phyloP scores from a whole-genome alignment of 495 filamentous ascomycete species.

The Neurospora sp. region DNA sequence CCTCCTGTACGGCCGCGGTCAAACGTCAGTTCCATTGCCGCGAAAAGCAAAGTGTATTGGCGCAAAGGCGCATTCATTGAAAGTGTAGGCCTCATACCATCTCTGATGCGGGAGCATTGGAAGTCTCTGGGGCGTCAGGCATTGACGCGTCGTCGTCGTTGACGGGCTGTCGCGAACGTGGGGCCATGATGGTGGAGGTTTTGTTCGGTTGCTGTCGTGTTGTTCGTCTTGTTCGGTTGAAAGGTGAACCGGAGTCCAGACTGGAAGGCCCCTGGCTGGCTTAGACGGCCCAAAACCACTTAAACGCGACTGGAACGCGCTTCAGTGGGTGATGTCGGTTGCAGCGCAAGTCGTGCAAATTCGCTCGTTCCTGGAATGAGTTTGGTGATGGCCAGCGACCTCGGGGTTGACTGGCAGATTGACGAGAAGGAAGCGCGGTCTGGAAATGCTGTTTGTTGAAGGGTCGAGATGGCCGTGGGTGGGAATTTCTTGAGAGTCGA shows the following conservation, averaged over 20 bases:
- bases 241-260: background rate
- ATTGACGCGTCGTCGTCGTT: conserved; percentile 45
- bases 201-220: background rate
- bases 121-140: conserved; percentile 49
- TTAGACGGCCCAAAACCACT: conserved; percentile 21
- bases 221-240: conserved; percentile 5
- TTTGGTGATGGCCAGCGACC: conserved; percentile 15
- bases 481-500: conserved; percentile 24
- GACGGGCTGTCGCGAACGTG: conserved; percentile 38
- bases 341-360: background rate
- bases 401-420: conserved; percentile 12
- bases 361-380: background rate
- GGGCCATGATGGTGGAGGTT: conserved; percentile 43
- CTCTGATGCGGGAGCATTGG: conserved; percentile 24
- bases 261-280: conserved; percentile 1
- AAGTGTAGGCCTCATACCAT: conserved; percentile 33
- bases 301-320: conserved; percentile 34
- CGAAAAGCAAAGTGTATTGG: background rate
- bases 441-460: conserved; percentile 16
- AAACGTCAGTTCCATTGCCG: conserved; percentile 11
- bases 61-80: background rate
- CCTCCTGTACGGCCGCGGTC: conserved; percentile 35
- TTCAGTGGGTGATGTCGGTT: conserved; percentile 1
- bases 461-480: conserved; percentile 16
- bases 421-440: conserved; percentile 3